Percentiles rank a stretch among this genome's conserved stretches.
phyloP scores from a whole-genome alignment of 805 yeast species.

The Ogataea haglerorum region DNA sequence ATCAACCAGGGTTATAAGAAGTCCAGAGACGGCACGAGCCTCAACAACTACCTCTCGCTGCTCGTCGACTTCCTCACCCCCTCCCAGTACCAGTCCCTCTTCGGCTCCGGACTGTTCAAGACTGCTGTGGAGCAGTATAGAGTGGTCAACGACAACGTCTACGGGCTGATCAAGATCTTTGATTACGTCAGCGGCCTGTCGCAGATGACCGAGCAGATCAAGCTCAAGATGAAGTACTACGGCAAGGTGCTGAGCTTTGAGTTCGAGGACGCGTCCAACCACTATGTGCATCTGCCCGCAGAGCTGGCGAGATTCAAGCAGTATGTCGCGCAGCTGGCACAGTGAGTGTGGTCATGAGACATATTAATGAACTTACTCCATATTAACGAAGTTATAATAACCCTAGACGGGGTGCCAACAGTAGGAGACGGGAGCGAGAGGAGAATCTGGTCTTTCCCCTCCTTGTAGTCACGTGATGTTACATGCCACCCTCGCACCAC shows the following conservation, averaged over 20 bases:
- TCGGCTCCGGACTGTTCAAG: conserved; percentile 28
- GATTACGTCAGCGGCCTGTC: conserved; percentile 8
- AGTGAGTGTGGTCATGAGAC: background rate
- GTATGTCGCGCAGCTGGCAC: conserved; percentile 6
- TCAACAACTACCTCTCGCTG: conserved; percentile 31
- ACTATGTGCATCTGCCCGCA: conserved; percentile 32
- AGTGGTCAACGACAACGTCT: conserved; percentile 32
- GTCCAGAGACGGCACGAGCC: conserved; percentile 10
- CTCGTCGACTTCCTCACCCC: conserved; percentile 29
- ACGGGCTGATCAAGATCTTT: conserved; percentile 33
- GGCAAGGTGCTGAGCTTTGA: conserved; percentile 31
- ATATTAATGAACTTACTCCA: background rate
- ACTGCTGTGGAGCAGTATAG: conserved; percentile 33
- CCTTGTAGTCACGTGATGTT: conserved; percentile 9
- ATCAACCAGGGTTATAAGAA: conserved; percentile 33
- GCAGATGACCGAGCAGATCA: conserved; percentile 7
- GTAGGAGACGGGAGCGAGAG: no score
- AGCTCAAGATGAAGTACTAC: conserved; percentile 28
- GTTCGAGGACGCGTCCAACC: conserved; percentile 34
- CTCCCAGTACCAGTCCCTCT: conserved; percentile 15
- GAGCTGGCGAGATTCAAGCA: conserved; percentile 30
- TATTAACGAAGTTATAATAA: no score
- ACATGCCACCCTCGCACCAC: conserved; percentile 4
- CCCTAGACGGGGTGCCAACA: no score
- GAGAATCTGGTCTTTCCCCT: no score